Evolutionary conservation across 1,284 basidiomycete species (phyloP).

Genomic region (Bjerkandera adusta): DNA sequence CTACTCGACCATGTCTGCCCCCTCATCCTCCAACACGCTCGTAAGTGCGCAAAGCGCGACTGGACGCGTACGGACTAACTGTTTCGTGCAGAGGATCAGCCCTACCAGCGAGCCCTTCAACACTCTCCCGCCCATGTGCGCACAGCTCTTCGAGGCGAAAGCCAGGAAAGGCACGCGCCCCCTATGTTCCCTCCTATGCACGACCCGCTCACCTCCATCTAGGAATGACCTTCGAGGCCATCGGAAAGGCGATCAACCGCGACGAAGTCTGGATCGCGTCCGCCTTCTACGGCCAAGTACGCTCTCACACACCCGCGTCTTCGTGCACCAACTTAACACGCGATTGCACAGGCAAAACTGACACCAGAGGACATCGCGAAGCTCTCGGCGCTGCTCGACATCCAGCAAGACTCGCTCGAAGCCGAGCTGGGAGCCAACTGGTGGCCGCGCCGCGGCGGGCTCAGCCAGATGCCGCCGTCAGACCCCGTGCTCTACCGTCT

Average conservation of each 20-base stretch:
- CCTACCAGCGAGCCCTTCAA: conserved; percentile 46
- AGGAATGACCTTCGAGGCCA: conserved; percentile 74
- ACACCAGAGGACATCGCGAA: conserved; percentile 55
- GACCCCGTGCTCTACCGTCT: conserved; percentile 86
- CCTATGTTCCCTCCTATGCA: conserved; percentile 1
- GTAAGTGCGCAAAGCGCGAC: background rate
- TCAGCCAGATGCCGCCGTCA: conserved; percentile 66
- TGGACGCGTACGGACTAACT: background rate
- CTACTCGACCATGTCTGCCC: too few species aligned
- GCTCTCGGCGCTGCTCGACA: conserved; percentile 50
- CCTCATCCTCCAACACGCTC: too few species aligned
- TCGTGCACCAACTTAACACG: conserved; percentile 3
- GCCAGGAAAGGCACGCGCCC: conserved; percentile 52
- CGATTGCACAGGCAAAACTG: conserved; percentile 59
- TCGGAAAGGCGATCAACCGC: conserved; percentile 67
- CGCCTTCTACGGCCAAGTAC: conserved; percentile 81
- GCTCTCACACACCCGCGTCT: conserved; percentile 15
- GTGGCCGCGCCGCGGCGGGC: conserved; percentile 65
- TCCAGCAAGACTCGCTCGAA: conserved; percentile 39
- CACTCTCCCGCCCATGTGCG: conserved; percentile 51
- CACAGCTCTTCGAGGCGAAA: conserved; percentile 64
- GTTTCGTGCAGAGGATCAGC: conserved; percentile 35
- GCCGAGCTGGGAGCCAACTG: conserved; percentile 61
- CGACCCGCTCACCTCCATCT: conserved; percentile 11
- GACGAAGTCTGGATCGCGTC: conserved; percentile 90